Evolutionary conservation across 2,329 filamentous ascomycete genomes (phyloP), one percentile per base, ranked within the genome.

Genomic region (Scedosporium aurantiacum): DNA sequence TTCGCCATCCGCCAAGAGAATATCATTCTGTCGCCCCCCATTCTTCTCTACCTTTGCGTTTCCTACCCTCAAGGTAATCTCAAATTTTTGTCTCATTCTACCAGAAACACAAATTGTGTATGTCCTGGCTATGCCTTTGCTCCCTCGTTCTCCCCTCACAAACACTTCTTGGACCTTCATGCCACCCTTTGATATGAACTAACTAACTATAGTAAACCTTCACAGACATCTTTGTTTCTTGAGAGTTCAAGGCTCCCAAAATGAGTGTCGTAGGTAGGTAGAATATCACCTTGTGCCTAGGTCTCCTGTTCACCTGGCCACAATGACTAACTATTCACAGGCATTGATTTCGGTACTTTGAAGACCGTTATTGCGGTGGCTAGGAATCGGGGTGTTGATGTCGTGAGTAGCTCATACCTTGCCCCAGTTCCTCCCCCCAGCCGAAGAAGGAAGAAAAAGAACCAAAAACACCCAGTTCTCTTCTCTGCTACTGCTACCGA

Each of bases 361-460:
- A 96, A 95, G 84, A 96, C 93, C 75, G 92, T 96, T 73, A 89
- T 97, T 78, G 93, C 93, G 75, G 93, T 97, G 76, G 94, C 94
- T 74, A 87, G 94, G 76, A 97, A 97, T 79, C 92, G 95, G 75
- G 94, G 94, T 79, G 94, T 99, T 76, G 94, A 99, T 82, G 94
- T 99, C 75, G 91, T 96, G 84, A 74, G 91, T 94, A 16, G 25
- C 21, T 25, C 58, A 40, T 32, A 57, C 65, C 60, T 61, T 61
- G 37, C 32, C 60, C 60, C 8, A 8, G 14, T 37, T 10, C 25
- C 25, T 5, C 5, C 25, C 25, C 25, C 32, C 32, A 37, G 16
- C 25, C 54, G 21, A n/a, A 25, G 7, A 18, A 40, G 52, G 21
- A n/a, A 25, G 7, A 18, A 40, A 52, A 14, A 14, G n/a, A 55